Base-by-base conservation (phyloP, 1,139 yeast genomes). In the Scheffersomyces lignicola region DNA sequence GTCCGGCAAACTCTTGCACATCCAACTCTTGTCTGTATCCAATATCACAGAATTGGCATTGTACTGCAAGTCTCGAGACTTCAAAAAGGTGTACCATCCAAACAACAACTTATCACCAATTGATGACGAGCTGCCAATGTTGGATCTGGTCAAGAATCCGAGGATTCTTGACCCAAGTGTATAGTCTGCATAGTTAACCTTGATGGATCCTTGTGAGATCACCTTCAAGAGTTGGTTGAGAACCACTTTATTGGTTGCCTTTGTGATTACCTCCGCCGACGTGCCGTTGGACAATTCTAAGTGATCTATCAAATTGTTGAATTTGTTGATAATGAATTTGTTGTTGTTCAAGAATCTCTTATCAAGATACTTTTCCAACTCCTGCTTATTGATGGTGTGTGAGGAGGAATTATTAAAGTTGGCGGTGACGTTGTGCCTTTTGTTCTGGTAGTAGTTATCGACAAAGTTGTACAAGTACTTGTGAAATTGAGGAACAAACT, bases 131-230 rank as follows among this genome's bases (percentile, higher is more conserved):
- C 37, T 33, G 1, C 54, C 49, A 2, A 44, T 32, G 18, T 51
- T 50, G 3, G 26, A 24, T 16, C 43, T 32, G 3, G 75, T 69
- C 23, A 69, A 51, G 38, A 66, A 69, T 3, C 76, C 76, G 12
- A 69, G 49, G 2, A 69, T 63, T 33, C 74, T 51, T 1, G 74
- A 46, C 1, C 75, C 75, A 3, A 62, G 48, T 18, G 51, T 58
- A 43, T 64, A 69, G 39, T 66, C 72, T 4, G 75, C 75, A 46
- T 64, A 69, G 41, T 70, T 69, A 9, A 65, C 56, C 28, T 59
- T 60, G n/a, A 59, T 45, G 0, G 73, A 54, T 0, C 70, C 70
- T 41, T 58, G 57, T 21, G 69, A 49, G 32, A 67, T 54, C 0
- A 61, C 45, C 5, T 67, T 69, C 9, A 69, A 49, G 28, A 68